These are phyloP conservation scores for Trametes villosa DNA, from an alignment of 768 basidiomycete genomes.

Conservation along the genomic window DNA sequence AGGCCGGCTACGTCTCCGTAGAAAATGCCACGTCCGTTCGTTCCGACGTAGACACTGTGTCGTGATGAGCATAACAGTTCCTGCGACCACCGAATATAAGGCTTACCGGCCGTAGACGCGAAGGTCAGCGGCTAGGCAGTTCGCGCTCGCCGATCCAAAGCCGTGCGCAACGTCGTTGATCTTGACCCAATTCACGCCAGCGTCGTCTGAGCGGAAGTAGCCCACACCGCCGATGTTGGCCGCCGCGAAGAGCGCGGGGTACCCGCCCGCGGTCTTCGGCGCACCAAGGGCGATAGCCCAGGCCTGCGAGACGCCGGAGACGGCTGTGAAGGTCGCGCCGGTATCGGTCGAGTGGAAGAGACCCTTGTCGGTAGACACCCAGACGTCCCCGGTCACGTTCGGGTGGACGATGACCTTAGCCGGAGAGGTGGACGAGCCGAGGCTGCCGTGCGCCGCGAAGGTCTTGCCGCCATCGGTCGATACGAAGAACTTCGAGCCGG, in stretches of 20 bases:
- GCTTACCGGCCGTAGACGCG: constrained; percentile 58
- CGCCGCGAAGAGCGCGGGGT: constrained; percentile 59
- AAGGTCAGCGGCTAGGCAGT: constrained; percentile 55
- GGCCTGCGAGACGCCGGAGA: constrained; percentile 52
- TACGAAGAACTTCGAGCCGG: constrained; percentile 59
- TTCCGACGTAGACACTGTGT: constrained; percentile 61
- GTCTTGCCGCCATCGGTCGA: constrained; percentile 61
- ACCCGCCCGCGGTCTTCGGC: constrained; percentile 47
- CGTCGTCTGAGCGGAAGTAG: constrained; percentile 60
- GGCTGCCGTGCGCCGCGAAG: constrained; percentile 46
- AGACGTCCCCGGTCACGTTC: constrained; percentile 59
- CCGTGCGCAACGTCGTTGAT: constrained; percentile 63
- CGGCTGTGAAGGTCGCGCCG: constrained; percentile 52
- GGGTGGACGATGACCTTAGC: constrained; percentile 60
- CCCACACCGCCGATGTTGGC: constrained; percentile 55
- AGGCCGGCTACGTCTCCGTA: constrained; percentile 39
- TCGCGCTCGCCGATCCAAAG: constrained; percentile 54
- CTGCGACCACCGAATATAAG: not conserved
- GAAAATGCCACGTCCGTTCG: constrained; percentile 61
- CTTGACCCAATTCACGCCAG: constrained; percentile 59
- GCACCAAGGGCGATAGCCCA: constrained; percentile 66
- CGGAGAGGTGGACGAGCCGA: constrained; percentile 54
- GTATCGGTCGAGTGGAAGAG: constrained; percentile 61
- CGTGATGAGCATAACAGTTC: not conserved
- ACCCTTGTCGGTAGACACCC: constrained; percentile 63